A percentile compares a stretch with the other conserved stretches of the same genome.
Evolutionary conservation across 2,329 filamentous ascomycete genomes (phyloP).

Genomic region (Scopulariopsis brevicaulis): DNA sequence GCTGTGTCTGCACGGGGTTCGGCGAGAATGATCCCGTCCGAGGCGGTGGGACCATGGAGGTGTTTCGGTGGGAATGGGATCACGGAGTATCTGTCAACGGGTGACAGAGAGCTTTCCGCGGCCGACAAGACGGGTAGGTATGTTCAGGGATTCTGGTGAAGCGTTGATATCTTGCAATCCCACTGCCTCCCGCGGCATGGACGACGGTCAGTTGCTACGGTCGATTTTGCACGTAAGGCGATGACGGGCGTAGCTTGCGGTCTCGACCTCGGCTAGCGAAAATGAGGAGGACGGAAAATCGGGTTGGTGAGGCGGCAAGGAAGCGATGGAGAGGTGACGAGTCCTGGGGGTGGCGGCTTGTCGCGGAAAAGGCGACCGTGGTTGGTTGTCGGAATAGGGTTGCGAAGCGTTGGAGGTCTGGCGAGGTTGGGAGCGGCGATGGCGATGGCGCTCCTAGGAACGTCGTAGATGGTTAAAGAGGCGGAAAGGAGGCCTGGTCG

Average conservation of each 20-base stretch:
- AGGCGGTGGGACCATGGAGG: conserved; percentile 47
- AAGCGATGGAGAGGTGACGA: background rate
- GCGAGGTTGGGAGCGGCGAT: background rate
- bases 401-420: background rate
- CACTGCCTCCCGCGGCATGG: conserved; percentile 3
- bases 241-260: background rate
- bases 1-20: conserved; percentile 45
- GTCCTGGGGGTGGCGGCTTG: background rate
- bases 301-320: background rate
- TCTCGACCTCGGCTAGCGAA: background rate
- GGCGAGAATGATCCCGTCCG: conserved; percentile 55
- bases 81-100: conserved; percentile 6
- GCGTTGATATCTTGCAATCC: conserved; percentile 1
- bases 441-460: background rate
- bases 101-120: conserved; percentile 5
- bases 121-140: background rate
- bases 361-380: conserved; percentile 1
- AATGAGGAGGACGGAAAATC: background rate
- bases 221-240: background rate
- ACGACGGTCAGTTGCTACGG: background rate
- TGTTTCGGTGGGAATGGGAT: conserved; percentile 17
- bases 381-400: background rate
- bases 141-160: background rate
- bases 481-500: conserved; percentile 12
- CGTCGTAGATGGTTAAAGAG: background rate